Evolutionary conservation across 2,329 filamentous ascomycete genomes (phyloP).

Genomic region (Plenodomus lindquistii): DNA sequence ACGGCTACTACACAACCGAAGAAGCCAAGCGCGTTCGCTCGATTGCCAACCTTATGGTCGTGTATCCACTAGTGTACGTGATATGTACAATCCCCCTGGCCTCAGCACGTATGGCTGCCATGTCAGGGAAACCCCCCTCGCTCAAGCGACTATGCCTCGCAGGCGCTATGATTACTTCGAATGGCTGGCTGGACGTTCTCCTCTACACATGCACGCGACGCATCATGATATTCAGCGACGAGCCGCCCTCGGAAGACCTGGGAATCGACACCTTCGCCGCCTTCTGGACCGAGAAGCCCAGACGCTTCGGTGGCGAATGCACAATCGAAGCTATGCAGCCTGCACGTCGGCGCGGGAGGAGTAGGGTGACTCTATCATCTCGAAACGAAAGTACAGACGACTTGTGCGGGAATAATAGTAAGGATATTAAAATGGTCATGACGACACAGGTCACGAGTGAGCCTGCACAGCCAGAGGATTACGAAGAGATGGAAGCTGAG

Average conservation of each 20-base stretch:
- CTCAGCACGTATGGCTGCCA: constrained; percentile 64
- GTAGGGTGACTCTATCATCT: constrained; percentile 20
- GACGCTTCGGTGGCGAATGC: constrained; percentile 52
- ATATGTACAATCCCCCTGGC: constrained; percentile 70
- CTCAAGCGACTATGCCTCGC: constrained; percentile 55
- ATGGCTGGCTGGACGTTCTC: constrained; percentile 62
- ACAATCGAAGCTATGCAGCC: constrained; percentile 43
- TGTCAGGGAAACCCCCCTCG: constrained; percentile 57
- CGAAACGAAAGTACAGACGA: constrained; percentile 32
- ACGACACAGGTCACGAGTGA: constrained; percentile 41
- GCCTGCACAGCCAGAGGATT: constrained; percentile 37
- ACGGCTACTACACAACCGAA: constrained; percentile 39
- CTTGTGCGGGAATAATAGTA: constrained; percentile 22
- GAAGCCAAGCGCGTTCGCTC: constrained; percentile 43
- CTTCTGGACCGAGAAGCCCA: constrained; percentile 37
- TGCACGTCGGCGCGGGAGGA: constrained; percentile 11
- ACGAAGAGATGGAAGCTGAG: constrained; percentile 37
- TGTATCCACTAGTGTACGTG: constrained; percentile 71
- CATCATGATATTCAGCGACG: constrained; percentile 58
- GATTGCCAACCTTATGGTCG: constrained; percentile 62
- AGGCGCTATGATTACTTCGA: constrained; percentile 61
- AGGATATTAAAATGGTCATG: constrained; percentile 42
- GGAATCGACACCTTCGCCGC: constrained; percentile 43
- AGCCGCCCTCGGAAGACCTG: constrained; percentile 44
- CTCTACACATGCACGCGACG: constrained; percentile 62